Evolutionary conservation across 495 filamentous ascomycete species (phyloP), one percentile per base, ranked within the genome.

Genomic region (Talaromyces liani): DNA sequence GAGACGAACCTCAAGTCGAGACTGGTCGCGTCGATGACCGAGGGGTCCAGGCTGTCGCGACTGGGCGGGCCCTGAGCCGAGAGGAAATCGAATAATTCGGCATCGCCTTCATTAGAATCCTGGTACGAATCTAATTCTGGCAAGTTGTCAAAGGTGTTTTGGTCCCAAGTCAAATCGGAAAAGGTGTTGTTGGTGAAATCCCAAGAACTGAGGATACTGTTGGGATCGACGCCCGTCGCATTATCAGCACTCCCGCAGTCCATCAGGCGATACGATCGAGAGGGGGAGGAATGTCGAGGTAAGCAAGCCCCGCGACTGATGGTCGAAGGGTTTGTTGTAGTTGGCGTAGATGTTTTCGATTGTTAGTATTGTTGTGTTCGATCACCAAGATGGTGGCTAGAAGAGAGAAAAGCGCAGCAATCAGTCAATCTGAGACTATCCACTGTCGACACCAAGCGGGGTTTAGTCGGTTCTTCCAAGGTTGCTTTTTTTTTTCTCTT

Each of bases 181-280:
- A 76, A 79, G 20, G 69, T 67, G 55, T 47, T 63, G 62, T 33
- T 63, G 49, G 49, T 41, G 24, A 58, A 58, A 22, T 58, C 53
- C 75, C 77, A 80, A 60, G 75, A 74, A 66, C 77, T 75, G 54
- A 80, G 71, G 56, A 79, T 34, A 25, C 22, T 78, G 70, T 79
- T 80, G 73, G 78, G 77, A 77, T 80, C 77, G 54, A 80, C 77
- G 71, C 76, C 77, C 77, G 76, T 72, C 74, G 73, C 73, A 58
- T 73, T 73, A 49, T 69, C 72, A 68, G 72, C 67, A 67, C 68
- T 77, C 75, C 71, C 73, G 69, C 71, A 71, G 76, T 80, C 78
- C 78, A 80, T 80, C 51, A 63, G 55, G 62, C 39, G 51, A 36
- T 18, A 18, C 36, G 36, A 41, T n/a, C 36, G 36, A 41, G 33